These are phyloP conservation scores for Argentina anserina DNA, from an alignment of 306 rosid genomes.

Conservation along the genomic window DNA sequence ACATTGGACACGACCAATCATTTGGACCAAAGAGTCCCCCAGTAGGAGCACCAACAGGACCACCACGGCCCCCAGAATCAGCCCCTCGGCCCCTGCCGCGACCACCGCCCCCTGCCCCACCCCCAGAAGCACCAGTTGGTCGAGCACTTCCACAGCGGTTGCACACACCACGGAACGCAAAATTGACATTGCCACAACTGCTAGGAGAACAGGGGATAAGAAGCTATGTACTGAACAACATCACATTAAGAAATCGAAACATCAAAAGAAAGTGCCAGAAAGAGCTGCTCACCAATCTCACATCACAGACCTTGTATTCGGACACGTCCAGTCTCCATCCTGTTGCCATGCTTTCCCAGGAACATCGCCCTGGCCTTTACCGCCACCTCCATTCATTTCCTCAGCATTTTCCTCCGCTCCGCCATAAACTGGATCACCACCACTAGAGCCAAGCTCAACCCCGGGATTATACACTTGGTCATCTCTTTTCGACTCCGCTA, in stretches of 20 bases:
- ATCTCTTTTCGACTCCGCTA: constrained; percentile 90
- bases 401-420: constrained; percentile 49
- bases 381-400: constrained; percentile 60
- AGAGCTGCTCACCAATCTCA: constrained; percentile 98
- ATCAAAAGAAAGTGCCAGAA: constrained; percentile 57
- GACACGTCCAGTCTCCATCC: constrained; percentile 98
- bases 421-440: constrained; percentile 25
- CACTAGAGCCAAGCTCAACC: constrained; percentile 49
- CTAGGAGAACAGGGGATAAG: constrained; percentile 33
- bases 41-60: constrained; percentile 52
- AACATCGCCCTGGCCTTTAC: constrained; percentile 72
- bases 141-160: constrained; percentile 98
- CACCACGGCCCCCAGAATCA: constrained; percentile 65
- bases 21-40: constrained; percentile 98
- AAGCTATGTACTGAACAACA: constrained; percentile 25
- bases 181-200: constrained; percentile 93
- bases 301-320: constrained; percentile 99
- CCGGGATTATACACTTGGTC: constrained; percentile 48
- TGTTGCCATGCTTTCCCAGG: constrained; percentile 95
- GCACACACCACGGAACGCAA: constrained; percentile 99
- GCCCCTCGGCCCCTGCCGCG: constrained; percentile 84
- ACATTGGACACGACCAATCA: constrained; percentile 99
- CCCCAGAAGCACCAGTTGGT: constrained; percentile 81
- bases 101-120: constrained; percentile 71
- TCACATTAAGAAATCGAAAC: constrained; percentile 9